Base-by-base conservation (phyloP, 73 alveolate genomes). In the Paramecium sonneborni region DNA sequence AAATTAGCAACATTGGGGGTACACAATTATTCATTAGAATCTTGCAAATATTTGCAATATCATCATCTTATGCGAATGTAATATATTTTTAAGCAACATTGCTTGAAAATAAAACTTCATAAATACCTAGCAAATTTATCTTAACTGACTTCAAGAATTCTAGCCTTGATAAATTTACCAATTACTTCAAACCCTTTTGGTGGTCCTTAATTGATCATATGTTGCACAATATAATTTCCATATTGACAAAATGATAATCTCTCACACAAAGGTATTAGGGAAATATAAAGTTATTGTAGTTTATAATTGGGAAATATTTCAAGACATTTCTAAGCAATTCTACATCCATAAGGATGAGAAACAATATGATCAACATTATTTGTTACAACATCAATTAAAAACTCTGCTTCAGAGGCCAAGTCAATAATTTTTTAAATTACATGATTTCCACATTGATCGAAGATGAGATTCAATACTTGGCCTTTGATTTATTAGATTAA, bases 51-150 rank as follows among this genome's bases (percentile, higher is more conserved):
- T 44, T 39, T 14, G 41, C 55, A 8, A 79, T 79, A 20, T 79
- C 90, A 24, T 79, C 74, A 41, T 79, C 90, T 10, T 10, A 14
- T 15, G 90, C 18, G 6, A 30, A 14, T 20, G 72, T 43, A 14
- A 79, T 79, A 24, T 14, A 79, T 44, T 34, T 79, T 79, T 79
- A 44, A 24, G 90, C 90, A 20, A 79, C 90, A 79, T 41, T 79
- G 28, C 90, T 79, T 37, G 44, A 30, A n/a, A 15, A 18, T 37
- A 12, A 14, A 21, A n/a, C 0, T 18, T 3, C 0, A 24, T n/a
- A 38, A 12, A 72, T 79, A 79, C 90, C 90, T 79, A 3, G 90
- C 90, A 79, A n/a, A 79, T 79, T 79, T 79, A 46, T 79, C 90
- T 79, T 79, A 62, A 44, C 90, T 46, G 24, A 79, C 55, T 46